Base-by-base conservation (phyloP, 306 rosid species). In the Quillaja saponaria region DNA sequence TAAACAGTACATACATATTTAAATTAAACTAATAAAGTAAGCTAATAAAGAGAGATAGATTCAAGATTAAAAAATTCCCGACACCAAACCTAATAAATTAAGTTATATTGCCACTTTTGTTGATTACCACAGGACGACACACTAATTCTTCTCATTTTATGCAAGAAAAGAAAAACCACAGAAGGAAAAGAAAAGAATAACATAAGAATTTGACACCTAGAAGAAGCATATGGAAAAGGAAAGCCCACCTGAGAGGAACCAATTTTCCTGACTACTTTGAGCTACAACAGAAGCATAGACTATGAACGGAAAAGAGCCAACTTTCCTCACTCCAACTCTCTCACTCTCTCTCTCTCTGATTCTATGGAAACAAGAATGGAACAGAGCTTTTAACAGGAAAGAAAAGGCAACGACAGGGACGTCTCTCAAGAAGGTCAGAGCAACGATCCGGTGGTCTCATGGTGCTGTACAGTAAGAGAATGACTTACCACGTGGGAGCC, bases 401-500 rank as follows among this genome's bases (percentile, higher is more conserved):
- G 42, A 64, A 76, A 58, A 21, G 64, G 49, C 66, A 77, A 77
- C 61, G 70, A 55, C 42, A 62, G 45, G 39, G 66, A 70, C 67
- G 33, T 61, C 56, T 46, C 76, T 50, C 13, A 34, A 49, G 40
- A 54, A 15, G 62, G 42, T 42, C 33, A 44, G 79, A 34, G 64
- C 55, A 56, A 61, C 50, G 63, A 71, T 80, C 48, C 65, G 34
- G 69, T 61, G 64, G 50, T 15, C 19, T 19, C 19, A 49, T 63
- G 59, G 66, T 53, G 57, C 16, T 39, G 15, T 63, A 58, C 7
- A 46, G 51, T 13, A 7, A 49, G 41, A 47, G 61, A 46, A 47
- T 63, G 71, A 34, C 13, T 49, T 48, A 38, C 52, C 69, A 80
- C 66, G 81, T 84, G 88, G 73, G 80, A 35, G 49, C 0, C 16